Conservation (phyloP, 2,329 filamentous ascomycete species). For the Diaporthe sp. region DNA sequence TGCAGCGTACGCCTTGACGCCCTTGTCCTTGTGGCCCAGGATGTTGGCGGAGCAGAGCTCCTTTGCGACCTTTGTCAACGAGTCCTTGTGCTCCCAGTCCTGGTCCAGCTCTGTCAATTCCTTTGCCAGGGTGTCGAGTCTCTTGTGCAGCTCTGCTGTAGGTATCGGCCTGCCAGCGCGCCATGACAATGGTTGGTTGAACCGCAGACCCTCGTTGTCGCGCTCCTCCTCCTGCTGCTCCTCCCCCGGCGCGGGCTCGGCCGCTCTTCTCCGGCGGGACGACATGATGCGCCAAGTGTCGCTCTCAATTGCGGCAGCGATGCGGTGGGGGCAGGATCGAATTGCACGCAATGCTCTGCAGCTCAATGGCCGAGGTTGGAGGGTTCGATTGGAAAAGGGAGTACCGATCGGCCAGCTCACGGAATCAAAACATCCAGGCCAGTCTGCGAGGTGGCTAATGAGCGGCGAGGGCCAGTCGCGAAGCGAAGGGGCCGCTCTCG, state of each 20-base stretch:
- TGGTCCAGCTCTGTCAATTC: constrained; percentile 90
- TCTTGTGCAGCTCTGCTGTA: constrained; percentile 82
- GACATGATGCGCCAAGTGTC: constrained; percentile 46
- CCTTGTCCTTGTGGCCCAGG: constrained; percentile 90
- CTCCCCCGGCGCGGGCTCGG: constrained; percentile 41
- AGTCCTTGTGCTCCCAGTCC: constrained; percentile 84
- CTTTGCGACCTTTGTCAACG: constrained; percentile 84
- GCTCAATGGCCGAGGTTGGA: background rate
- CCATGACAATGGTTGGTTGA: constrained; percentile 90
- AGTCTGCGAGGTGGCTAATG: background rate
- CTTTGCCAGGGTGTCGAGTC: constrained; percentile 82
- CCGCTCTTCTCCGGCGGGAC: constrained; percentile 51
- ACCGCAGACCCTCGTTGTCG: constrained; percentile 68
- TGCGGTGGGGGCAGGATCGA: background rate
- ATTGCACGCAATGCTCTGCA: background rate
- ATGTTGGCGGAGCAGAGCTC: constrained; percentile 86
- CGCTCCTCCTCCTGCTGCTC: constrained; percentile 52
- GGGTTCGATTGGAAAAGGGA: background rate
- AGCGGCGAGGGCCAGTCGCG: constrained; percentile 31
- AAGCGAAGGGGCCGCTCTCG: constrained; percentile 26
- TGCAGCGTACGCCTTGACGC: constrained; percentile 88
- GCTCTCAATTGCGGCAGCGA: constrained; percentile 1
- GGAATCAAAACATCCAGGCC: constrained; percentile 26
- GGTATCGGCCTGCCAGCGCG: constrained; percentile 90
- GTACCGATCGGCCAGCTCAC: constrained; percentile 7